Evolutionary conservation across 805 yeast genomes (phyloP).

Genomic region (Candida quercuum): DNA sequence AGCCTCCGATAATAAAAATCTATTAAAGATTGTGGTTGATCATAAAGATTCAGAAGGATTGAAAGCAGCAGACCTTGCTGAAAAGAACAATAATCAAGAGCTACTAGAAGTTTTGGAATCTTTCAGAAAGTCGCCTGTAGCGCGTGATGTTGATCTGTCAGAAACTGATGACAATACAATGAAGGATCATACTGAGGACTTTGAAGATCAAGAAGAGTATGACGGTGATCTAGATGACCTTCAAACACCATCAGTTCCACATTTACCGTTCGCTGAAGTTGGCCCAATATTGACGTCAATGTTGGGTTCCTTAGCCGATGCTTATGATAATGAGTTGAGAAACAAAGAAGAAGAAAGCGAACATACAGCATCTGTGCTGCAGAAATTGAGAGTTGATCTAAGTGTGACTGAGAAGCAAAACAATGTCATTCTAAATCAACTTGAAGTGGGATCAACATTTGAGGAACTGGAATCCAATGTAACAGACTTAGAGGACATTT

Average conservation of each 20-base stretch:
- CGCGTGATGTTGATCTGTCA: background rate
- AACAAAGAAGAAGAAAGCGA: constrained; percentile 49
- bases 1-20: constrained; percentile 31
- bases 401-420: constrained; percentile 29
- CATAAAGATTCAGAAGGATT: constrained; percentile 81
- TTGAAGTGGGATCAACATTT: constrained; percentile 15
- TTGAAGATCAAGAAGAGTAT: constrained; percentile 6
- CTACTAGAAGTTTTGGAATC: constrained; percentile 36
- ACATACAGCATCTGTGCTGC: constrained; percentile 40
- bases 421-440: constrained; percentile 21
- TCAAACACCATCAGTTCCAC: constrained; percentile 12
- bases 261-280: constrained; percentile 20
- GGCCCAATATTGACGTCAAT: constrained; percentile 26
- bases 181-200: constrained; percentile 4
- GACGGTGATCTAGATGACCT: background rate
- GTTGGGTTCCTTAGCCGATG: constrained; percentile 41
- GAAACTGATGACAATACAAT: constrained; percentile 3
- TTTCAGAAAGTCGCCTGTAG: constrained; percentile 23
- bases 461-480: constrained; percentile 14
- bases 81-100: constrained; percentile 44
- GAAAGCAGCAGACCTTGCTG: constrained; percentile 79
- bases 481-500: constrained; percentile 12
- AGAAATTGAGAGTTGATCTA: constrained; percentile 35
- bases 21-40: constrained; percentile 56
- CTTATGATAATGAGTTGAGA: constrained; percentile 50